Conservation (phyloP, 2,329 filamentous ascomycete species). For the Niveomyces coronatus region DNA sequence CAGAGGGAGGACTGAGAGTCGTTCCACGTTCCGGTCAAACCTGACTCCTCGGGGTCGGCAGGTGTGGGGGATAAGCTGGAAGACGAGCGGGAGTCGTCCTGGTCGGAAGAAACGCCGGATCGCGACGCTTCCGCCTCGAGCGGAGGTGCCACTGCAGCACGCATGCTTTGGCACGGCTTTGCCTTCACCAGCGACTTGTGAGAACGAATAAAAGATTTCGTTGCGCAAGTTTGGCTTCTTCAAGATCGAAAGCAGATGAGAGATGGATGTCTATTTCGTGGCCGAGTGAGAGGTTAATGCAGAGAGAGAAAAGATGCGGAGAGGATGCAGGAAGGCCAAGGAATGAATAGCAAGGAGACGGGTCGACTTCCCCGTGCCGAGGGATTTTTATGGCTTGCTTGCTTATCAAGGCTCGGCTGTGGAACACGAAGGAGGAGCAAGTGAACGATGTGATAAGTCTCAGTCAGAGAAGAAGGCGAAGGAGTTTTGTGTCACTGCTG, state of each 20-base stretch:
- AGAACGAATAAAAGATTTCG: too few species aligned
- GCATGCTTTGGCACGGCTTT: constrained; percentile 9
- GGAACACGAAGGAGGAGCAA: too few species aligned
- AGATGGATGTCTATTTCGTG: not conserved
- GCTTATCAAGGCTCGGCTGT: too few species aligned
- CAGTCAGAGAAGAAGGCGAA: too few species aligned
- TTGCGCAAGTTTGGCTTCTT: not conserved
- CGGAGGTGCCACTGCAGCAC: constrained; percentile 12
- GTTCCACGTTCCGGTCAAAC: constrained; percentile 82
- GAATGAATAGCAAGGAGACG: too few species aligned
- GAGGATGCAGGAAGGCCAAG: not conserved
- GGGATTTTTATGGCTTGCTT: too few species aligned
- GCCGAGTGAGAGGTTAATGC: not conserved
- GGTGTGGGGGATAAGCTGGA: constrained; percentile 67
- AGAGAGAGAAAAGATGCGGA: not conserved
- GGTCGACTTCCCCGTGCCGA: too few species aligned
- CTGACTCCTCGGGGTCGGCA: constrained; percentile 80
- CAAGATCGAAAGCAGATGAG: not conserved
- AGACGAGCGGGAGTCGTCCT: constrained; percentile 49
- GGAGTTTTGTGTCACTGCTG: too few species aligned
- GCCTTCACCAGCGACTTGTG: not conserved
- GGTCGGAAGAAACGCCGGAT: constrained; percentile 23
- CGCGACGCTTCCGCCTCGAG: constrained; percentile 13
- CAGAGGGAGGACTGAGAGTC: constrained; percentile 90
- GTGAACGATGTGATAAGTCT: too few species aligned